Conservation (phyloP, 495 filamentous ascomycete genomes). For the Aspergillus heteromorphus region DNA sequence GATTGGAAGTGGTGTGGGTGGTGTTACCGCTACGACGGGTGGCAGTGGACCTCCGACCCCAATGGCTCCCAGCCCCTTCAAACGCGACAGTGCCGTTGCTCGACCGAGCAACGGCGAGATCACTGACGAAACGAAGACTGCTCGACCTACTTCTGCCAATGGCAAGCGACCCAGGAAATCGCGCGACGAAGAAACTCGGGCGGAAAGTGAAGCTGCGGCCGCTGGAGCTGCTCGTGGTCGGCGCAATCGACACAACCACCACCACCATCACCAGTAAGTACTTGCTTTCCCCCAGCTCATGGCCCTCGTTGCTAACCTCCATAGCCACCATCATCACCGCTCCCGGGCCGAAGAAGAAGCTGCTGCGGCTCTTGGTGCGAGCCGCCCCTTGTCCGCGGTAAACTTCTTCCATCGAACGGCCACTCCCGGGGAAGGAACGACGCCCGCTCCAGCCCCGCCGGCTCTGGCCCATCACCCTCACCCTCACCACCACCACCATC, state of each 20-base stretch:
- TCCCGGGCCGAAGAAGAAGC: slow-evolving; percentile 63
- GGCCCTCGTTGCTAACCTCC: slow-evolving; percentile 19
- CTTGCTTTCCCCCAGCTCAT: slow-evolving; percentile 1
- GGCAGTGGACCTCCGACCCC: slow-evolving; percentile 53
- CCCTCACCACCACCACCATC: slow-evolving; percentile 43
- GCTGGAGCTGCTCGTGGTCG: slow-evolving; percentile 52
- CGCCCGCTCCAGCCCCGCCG: slow-evolving; percentile 29
- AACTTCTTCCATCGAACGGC: slow-evolving; percentile 33
- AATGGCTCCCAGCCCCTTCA: slow-evolving; percentile 51
- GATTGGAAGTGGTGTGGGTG: slow-evolving; percentile 78
- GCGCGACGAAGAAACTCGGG: slow-evolving; percentile 50
- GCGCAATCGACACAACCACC: slow-evolving; percentile 51
- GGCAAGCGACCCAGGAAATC: slow-evolving; percentile 51
- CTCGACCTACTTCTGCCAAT: slow-evolving; percentile 47
- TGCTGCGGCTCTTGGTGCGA: slow-evolving; percentile 31
- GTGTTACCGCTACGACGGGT: slow-evolving; percentile 48
- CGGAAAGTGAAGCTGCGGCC: slow-evolving; percentile 55
- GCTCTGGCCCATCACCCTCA: slow-evolving; percentile 17
- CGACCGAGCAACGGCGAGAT: slow-evolving; percentile 34
- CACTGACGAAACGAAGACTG: slow-evolving; percentile 30
- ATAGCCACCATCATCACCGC: slow-evolving; percentile 71
- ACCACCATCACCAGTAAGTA: slow-evolving; percentile 57
- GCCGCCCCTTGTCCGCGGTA: slow-evolving; percentile 26
- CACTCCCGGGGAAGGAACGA: slow-evolving; percentile 32
- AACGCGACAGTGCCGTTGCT: slow-evolving; percentile 35